Base-by-base conservation (phyloP, 495 filamentous ascomycete genomes). In the Hypoxylon fragiforme region DNA sequence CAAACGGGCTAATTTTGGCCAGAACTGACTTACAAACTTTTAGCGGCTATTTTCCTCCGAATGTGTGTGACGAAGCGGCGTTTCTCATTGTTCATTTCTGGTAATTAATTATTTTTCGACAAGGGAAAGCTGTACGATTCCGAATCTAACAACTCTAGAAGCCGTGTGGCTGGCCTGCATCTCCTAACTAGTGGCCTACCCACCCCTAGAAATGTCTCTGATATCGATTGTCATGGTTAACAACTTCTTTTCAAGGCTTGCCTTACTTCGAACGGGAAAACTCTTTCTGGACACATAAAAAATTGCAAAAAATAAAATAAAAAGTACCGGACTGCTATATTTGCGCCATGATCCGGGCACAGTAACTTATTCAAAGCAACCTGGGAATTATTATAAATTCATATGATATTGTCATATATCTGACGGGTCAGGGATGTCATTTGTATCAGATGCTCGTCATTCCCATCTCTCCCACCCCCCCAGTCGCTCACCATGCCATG, bases 391-490 rank as follows among this genome's bases (percentile, higher is more conserved):
- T 21, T 55, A 50, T 61, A 61, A n/a, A 32, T 44, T 49, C 18
- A 18, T 16, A 30, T 61, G 45, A 32, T 61, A 61, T 61, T 39
- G 16, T 12, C 48, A 32, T 38, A 39, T 49, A 37, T 22, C 32
- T 41, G 38, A 14, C 50, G 41, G 30, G 42, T 34, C 52, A 57
- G 38, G 52, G 53, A 56, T 53, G 43, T 57, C 48, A 53, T 50
- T 50, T 52, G 47, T 57, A 62, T 62, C 58, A 62, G 47, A 62
- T 62, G 44, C 48, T 28, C 58, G 58, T 62, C 58, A 62, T 62
- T 48, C 43, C 37, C 24, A 50, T 61, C 43, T 48, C 54, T 24
- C 47, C 45, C 40, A 28, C 57, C 31, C 57, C 38, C 4, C 39
- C 26, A 18, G 38, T 8, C 43, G 53, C 49, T 28, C 52, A 40